Evolutionary conservation across 257 asterid genomes (phyloP).

Genomic region (Solanum peruvianum): DNA sequence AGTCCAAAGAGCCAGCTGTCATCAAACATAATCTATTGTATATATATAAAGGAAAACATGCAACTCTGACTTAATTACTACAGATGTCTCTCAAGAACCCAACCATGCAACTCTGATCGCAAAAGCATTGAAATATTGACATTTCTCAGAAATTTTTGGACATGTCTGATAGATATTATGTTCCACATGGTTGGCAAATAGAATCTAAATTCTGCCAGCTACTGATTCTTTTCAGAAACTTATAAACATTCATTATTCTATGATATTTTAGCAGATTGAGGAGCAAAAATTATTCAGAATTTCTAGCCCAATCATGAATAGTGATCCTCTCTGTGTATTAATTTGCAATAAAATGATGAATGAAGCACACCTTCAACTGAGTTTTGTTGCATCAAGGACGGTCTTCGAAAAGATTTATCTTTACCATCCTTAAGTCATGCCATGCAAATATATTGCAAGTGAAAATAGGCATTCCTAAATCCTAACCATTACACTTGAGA

Average conservation of each 20-base stretch:
- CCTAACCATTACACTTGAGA: neutral
- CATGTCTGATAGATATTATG: neutral
- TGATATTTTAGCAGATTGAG: neutral
- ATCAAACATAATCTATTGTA: neutral
- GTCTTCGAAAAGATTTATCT: neutral
- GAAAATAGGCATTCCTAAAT: neutral
- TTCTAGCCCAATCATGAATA: neutral
- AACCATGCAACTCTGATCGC: neutral
- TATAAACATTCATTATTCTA: neutral
- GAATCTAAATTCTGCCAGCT: neutral
- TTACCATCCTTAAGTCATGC: neutral
- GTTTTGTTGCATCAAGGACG: neutral
- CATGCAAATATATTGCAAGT: neutral
- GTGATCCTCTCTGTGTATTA: neutral
- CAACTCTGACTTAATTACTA: neutral
- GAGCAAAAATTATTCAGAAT: neutral
- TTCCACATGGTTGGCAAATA: neutral
- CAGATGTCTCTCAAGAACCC: neutral
- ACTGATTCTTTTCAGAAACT: neutral
- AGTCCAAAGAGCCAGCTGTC: neutral
- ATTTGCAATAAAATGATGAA: neutral
- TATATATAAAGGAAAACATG: neutral
- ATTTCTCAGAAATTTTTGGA: neutral
- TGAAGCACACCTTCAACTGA: neutral
- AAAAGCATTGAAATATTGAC: neutral